Base-by-base conservation (phyloP, 2,329 filamentous ascomycete species). In the Aspergillus neoniger region DNA sequence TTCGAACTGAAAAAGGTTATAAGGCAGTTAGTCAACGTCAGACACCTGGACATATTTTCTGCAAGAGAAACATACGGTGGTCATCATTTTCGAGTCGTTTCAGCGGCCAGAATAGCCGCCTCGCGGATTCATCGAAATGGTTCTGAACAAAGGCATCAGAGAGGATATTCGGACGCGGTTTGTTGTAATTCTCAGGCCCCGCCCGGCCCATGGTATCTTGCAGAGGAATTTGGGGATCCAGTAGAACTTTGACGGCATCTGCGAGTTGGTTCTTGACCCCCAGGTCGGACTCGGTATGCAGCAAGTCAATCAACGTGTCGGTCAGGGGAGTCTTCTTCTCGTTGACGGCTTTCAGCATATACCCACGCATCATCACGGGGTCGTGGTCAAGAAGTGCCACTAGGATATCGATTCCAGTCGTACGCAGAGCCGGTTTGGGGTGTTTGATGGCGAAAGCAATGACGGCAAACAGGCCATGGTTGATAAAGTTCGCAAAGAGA, bases 381-480 rank as follows among this genome's bases (percentile, higher is more conserved):
- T 99, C 95, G 72, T 98, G 93, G 70, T 99, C 95, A 68, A 99
- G 95, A 77, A 98, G 88, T 5, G 92, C 91, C 7, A 97, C 91
- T 52, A 99, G 79, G 36, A 98, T 92, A 68, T 99, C 95, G 2
- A 93, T 96, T 10, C 93, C 95, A 5, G 93, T 96, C 2, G 96
- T 92, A 63, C 95, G 86, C 56, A 97, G 91, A 0, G 88, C 84
- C 12, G 95, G 90, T 69, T 96, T 93, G 48, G 85, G 84, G 70
- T 96, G 92, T 62, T 91, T 89, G 54, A 99, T 84, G 14, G 95
- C 93, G 76, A 92, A 98, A 62, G 93, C 92, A 66, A 99, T 94
- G 59, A 98, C 93, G 32, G 88, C 86, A 60, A 98, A 87, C 7
- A 99, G 85, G 9, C 95, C 95, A 70, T 96, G 89, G 52, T 85